phyloP scores from a whole-genome alignment of 176 grass and related monocot species.

The Alopecurus myosuroides region DNA sequence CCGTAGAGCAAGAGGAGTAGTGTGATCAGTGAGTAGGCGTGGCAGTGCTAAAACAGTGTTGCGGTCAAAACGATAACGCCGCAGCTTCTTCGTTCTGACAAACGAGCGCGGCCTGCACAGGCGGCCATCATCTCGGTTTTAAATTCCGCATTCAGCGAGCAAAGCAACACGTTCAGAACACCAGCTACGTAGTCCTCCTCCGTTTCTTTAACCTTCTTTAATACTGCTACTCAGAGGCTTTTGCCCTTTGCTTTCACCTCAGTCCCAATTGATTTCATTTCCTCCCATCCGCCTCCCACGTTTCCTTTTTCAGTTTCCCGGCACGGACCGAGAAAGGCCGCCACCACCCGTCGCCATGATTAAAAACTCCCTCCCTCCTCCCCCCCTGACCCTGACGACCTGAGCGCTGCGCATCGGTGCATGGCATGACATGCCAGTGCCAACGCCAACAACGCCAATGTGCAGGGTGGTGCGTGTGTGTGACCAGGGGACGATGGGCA shows the following conservation, averaged over 20 bases:
- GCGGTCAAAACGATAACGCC: background rate
- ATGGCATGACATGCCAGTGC: background rate
- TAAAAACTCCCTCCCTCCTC: background rate
- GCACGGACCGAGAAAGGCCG: background rate
- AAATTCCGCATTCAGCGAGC: background rate
- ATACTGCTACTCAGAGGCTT: background rate
- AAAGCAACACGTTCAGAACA: background rate
- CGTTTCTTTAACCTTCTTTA: background rate
- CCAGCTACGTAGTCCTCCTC: background rate
- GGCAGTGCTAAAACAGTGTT: background rate
- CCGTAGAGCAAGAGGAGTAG: background rate
- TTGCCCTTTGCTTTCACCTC: background rate
- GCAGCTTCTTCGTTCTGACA: background rate
- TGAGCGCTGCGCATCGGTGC: conserved; percentile 15
- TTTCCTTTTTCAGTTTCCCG: background rate
- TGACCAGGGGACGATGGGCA: background rate
- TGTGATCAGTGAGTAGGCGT: no score
- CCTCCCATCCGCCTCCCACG: conserved; percentile 15
- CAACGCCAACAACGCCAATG: background rate
- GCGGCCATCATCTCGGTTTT: background rate
- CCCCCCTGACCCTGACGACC: background rate
- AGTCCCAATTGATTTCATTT: conserved; percentile 47
- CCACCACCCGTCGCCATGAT: conserved; percentile 23
- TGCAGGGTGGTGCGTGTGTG: background rate
- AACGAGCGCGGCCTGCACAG: background rate